Conservation (phyloP, 2,329 filamentous ascomycete genomes). For the Microdochium bolleyi region DNA sequence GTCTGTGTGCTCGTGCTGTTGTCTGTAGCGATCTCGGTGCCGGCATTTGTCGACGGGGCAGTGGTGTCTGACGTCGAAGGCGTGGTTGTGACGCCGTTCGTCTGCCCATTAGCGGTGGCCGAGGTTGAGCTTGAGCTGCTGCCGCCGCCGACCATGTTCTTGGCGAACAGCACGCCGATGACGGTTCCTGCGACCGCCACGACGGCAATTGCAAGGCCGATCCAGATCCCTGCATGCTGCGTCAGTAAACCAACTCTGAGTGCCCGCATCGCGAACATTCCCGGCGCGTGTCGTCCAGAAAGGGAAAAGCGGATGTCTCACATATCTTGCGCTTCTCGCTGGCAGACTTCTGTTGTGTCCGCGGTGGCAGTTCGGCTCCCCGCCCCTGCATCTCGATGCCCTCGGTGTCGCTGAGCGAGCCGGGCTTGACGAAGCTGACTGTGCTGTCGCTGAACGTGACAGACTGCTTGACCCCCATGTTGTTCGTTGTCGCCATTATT, state of each 20-base stretch:
- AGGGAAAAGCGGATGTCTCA: neutral
- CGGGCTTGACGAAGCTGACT: neutral
- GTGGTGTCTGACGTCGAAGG: neutral
- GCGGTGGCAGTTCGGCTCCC: neutral
- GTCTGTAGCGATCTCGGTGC: neutral
- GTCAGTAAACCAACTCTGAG: neutral
- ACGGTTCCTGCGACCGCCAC: neutral
- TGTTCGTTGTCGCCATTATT: neutral
- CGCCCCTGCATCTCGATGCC: neutral
- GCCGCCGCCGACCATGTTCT: neutral
- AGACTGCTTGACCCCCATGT: neutral
- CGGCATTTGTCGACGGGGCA: neutral
- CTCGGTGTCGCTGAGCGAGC: neutral
- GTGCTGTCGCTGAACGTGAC: neutral
- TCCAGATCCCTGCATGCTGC: neutral
- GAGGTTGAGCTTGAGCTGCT: neutral
- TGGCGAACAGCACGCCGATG: neutral
- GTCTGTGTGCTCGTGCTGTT: neutral
- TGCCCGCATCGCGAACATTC: neutral
- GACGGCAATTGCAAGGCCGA: neutral
- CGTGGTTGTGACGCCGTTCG: neutral
- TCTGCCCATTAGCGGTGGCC: neutral
- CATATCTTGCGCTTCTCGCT: slow-evolving; percentile 1
- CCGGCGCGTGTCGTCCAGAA: neutral
- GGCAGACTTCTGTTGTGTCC: neutral